These are phyloP conservation scores for Pseudogymnoascus sp. DNA, from an alignment of 2,329 filamentous ascomycete genomes.

Conservation along the genomic window DNA sequence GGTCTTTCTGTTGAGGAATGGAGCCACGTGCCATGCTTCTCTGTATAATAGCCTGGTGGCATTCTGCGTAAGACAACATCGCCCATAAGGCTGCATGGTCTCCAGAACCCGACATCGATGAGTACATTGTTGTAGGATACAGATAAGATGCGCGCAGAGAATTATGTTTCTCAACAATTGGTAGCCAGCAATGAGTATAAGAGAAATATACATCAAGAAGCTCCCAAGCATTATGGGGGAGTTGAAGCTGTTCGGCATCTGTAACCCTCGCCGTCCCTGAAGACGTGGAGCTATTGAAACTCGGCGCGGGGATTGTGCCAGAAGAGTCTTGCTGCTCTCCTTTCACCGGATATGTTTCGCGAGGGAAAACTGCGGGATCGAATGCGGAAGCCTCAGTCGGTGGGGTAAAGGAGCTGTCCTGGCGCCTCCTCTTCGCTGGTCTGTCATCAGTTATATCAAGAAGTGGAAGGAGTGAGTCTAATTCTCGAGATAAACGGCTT, in stretches of 20 bases:
- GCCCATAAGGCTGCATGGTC: slow-evolving; percentile 49
- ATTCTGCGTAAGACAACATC: slow-evolving; percentile 44
- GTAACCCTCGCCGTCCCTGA: neutral
- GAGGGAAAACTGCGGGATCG: neutral
- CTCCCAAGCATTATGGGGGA: slow-evolving; percentile 47
- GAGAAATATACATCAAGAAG: slow-evolving; percentile 62
- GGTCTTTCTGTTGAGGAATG: neutral
- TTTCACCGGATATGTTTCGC: neutral
- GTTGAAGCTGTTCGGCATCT: slow-evolving; percentile 15
- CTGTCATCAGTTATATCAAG: slow-evolving; percentile 9
- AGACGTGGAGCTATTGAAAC: neutral
- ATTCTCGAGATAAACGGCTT: slow-evolving; percentile 12
- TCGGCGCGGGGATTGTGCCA: neutral
- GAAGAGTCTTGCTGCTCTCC: neutral
- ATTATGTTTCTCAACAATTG: slow-evolving; percentile 56
- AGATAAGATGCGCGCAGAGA: slow-evolving; percentile 34
- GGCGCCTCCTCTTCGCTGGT: slow-evolving; percentile 6
- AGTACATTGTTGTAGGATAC: slow-evolving; percentile 2
- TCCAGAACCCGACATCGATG: slow-evolving; percentile 22
- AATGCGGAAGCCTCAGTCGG: slow-evolving; percentile 13
- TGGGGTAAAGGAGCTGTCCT: slow-evolving; percentile 23
- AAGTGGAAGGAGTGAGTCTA: slow-evolving; percentile 6
- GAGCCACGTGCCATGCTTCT: slow-evolving; percentile 13
- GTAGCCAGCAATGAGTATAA: slow-evolving; percentile 66
- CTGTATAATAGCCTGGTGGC: slow-evolving; percentile 37